Evolutionary conservation across 2,329 filamentous ascomycete species (phyloP).

Genomic region (Colletotrichum chlorophyti): DNA sequence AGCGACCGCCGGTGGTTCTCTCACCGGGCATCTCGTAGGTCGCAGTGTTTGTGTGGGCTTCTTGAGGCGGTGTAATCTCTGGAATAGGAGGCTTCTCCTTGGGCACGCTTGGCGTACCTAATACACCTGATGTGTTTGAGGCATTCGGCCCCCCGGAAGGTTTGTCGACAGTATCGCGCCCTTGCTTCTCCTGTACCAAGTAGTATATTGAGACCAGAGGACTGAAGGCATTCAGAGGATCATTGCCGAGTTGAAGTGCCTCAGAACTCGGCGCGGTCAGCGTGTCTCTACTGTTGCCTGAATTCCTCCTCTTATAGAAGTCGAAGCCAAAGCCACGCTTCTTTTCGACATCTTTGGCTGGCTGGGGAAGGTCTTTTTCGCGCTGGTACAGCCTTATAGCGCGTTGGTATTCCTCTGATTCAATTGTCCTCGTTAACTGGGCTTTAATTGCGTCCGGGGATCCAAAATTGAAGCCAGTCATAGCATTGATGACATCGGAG

Average conservation of each 20-base stretch:
- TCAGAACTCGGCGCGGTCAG: conserved; percentile 85
- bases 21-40: conserved; percentile 90
- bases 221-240: conserved; percentile 92
- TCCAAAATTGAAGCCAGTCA: conserved; percentile 99
- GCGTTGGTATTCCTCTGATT: conserved; percentile 92
- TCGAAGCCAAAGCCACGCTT: conserved; percentile 88
- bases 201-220: conserved; percentile 95
- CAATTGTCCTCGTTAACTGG: conserved; percentile 84
- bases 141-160: conserved; percentile 54
- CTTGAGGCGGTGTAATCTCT: conserved; percentile 81
- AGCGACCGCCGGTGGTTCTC: conserved; percentile 82
- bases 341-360: conserved; percentile 75
- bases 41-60: conserved; percentile 86
- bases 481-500: conserved; percentile 81
- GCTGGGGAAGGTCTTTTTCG: conserved; percentile 67
- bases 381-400: conserved; percentile 75
- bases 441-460: conserved; percentile 81
- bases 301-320: conserved; percentile 95
- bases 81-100: conserved; percentile 62
- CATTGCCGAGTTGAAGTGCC: conserved; percentile 79
- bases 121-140: too few relatives aligned
- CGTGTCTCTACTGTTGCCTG: conserved; percentile 86
- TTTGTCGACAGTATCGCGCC: conserved; percentile 68
- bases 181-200: conserved; percentile 92
- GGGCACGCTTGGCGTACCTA: too few relatives aligned